Conservation (phyloP, 192 early-diverging fungal genomes). For the Mortierella antarctica region DNA sequence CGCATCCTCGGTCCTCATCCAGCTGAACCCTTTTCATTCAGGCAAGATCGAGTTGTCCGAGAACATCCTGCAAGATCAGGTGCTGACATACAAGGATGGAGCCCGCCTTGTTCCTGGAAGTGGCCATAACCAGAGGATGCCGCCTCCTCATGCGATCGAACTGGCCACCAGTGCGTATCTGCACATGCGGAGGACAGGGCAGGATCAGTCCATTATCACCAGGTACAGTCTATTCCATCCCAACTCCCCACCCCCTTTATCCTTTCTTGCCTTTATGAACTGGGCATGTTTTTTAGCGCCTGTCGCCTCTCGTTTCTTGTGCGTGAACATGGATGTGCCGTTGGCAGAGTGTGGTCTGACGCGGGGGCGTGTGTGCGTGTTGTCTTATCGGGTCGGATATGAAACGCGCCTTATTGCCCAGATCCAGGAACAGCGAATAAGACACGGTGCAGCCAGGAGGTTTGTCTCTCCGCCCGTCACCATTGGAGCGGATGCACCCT, state of each 20-base stretch:
- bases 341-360: too few relatives aligned
- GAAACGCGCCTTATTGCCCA: too few relatives aligned
- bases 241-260: constrained; percentile 8
- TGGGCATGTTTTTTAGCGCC: neutral
- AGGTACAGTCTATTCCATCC: constrained; percentile 62
- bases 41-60: constrained; percentile 66
- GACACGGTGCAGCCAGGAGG: too few relatives aligned
- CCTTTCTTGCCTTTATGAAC: neutral
- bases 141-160: constrained; percentile 85
- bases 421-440: too few relatives aligned
- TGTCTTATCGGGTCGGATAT: too few relatives aligned
- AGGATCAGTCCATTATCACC: constrained; percentile 91
- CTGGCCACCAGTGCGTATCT: constrained; percentile 86
- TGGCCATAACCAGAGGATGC: constrained; percentile 4
- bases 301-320: neutral
- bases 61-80: constrained; percentile 75
- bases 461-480: too few relatives aligned
- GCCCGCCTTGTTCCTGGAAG: constrained; percentile 18
- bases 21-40: constrained; percentile 74
- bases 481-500: too few relatives aligned
- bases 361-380: too few relatives aligned
- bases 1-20: constrained; percentile 74
- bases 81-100: constrained; percentile 74
- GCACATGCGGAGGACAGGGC: constrained; percentile 87
- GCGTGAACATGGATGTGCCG: too few relatives aligned